Evolutionary conservation across 768 basidiomycete species (phyloP).

Genomic region (Boletus sp.): DNA sequence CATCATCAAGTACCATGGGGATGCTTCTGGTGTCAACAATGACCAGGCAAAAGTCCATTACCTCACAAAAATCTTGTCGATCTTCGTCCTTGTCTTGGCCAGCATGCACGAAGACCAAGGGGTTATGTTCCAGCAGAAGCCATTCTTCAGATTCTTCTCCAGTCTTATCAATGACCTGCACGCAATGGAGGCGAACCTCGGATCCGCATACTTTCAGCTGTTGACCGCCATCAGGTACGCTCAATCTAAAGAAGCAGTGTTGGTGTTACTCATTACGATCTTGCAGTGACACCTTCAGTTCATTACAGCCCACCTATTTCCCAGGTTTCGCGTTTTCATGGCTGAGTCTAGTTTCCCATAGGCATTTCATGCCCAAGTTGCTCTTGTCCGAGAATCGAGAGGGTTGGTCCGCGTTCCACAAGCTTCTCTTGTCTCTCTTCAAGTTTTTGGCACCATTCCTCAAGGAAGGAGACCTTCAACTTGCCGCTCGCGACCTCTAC

Average conservation of each 20-base stretch:
- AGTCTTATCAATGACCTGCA: conserved; percentile 91
- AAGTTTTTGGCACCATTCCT: conserved; percentile 93
- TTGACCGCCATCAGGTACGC: conserved; percentile 81
- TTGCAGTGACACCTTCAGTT: conserved; percentile 87
- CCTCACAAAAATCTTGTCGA: conserved; percentile 94
- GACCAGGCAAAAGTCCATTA: conserved; percentile 96
- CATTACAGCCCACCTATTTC: conserved; percentile 93
- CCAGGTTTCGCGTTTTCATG: conserved; percentile 98
- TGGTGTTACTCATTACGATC: neutral
- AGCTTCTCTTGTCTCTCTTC: conserved; percentile 88
- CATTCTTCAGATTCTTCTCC: conserved; percentile 98
- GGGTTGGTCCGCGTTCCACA: conserved; percentile 97
- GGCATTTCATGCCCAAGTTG: conserved; percentile 96
- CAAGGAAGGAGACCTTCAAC: conserved; percentile 73
- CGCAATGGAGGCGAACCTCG: conserved; percentile 78
- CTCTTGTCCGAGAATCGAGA: conserved; percentile 85
- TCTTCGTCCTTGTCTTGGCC: conserved; percentile 93
- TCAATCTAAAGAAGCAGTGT: neutral
- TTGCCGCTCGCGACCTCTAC: conserved; percentile 82
- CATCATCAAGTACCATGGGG: conserved; percentile 99
- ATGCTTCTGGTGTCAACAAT: conserved; percentile 87
- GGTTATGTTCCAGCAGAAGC: conserved; percentile 88
- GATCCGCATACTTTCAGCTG: conserved; percentile 85
- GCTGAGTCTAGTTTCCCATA: conserved; percentile 94
- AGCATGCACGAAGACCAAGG: conserved; percentile 95